Base-by-base conservation (phyloP, 306 rosid genomes). In the Prosopis cineraria region DNA sequence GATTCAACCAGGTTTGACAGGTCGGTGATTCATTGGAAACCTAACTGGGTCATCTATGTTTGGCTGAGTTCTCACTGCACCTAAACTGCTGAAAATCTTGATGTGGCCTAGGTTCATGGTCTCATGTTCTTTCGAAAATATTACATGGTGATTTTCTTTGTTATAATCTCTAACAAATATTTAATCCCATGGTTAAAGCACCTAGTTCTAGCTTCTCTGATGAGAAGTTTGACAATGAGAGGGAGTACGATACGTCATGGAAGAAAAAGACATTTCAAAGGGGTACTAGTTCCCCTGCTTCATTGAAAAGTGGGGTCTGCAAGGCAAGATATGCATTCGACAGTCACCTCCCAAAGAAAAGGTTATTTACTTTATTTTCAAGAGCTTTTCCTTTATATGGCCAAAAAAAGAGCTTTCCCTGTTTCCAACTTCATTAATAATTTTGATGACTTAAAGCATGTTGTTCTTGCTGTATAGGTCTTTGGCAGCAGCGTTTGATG, bases 381-480 rank as follows among this genome's bases (percentile, higher is more conserved):
- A 16, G 25, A 70, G 64, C 52, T 53, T 68, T 30, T 68, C 39
- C 55, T 55, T 0, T 55, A 20, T 2, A 7, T 52, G 29, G 59
- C 59, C 19, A 2, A 20, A 17, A 7, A 52, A n/a, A 20, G 25
- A 50, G 27, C 52, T 39, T 68, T 31, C 66, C 31, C 48, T 56
- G n/a, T 69, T 66, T 87, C 63, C 68, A 39, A 24, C 56, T 69
- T 87, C 66, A 63, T 37, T 30, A 27, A 68, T 55, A 68, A 48
- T 52, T 78, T 43, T 69, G 55, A 12, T 72, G 10, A 80, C 77
- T 68, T 77, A 50, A 77, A 82, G 76, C 75, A 68, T 40, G 22
- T 81, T 75, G 73, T 55, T 82, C 48, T 77, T 60, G 74, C 56
- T 76, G 68, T 77, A 76, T 83, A 94, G 98, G 89, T 74, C 78